These are phyloP conservation scores for Clonostachys solani DNA, from an alignment of 2,329 filamentous ascomycete species.

Conservation along the genomic window DNA sequence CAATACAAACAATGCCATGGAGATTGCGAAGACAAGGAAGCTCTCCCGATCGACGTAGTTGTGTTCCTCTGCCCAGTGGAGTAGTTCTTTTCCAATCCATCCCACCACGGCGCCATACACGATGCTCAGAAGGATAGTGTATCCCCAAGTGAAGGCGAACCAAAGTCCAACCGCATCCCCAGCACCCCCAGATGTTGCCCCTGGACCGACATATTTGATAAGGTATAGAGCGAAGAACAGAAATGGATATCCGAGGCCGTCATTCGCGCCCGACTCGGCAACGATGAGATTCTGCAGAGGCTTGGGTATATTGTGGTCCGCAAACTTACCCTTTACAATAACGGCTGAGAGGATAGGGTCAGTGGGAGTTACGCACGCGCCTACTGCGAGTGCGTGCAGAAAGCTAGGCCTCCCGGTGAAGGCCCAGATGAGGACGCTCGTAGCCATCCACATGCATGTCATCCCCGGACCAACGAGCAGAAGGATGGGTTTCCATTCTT, in stretches of 20 bases:
- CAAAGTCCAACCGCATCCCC: conserved; percentile 36
- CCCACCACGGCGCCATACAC: conserved; percentile 33
- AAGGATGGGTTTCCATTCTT: conserved; percentile 72
- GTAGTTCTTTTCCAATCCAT: conserved; percentile 31
- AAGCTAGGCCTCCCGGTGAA: conserved; percentile 69
- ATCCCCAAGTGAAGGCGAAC: conserved; percentile 40
- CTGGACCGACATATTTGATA: conserved; percentile 41
- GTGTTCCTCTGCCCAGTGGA: conserved; percentile 79
- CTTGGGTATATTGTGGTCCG: conserved; percentile 82
- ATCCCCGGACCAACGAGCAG: conserved; percentile 80
- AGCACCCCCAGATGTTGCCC: conserved; percentile 37
- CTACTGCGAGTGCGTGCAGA: conserved; percentile 75
- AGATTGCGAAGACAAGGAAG: conserved; percentile 82
- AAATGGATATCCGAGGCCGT: conserved; percentile 54
- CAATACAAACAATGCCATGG: conserved; percentile 79
- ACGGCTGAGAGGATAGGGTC: conserved; percentile 85
- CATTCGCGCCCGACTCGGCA: conserved; percentile 65
- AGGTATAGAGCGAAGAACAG: conserved; percentile 39
- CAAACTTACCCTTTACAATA: conserved; percentile 91
- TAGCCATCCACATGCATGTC: conserved; percentile 80
- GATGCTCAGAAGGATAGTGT: conserved; percentile 37
- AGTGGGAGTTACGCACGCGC: conserved; percentile 86
- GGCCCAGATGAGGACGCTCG: conserved; percentile 74
- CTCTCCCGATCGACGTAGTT: conserved; percentile 83
- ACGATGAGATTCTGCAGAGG: conserved; percentile 77